Evolutionary conservation across 345 rosid genomes (phyloP).

Genomic region (Bretschneidera sinensis): DNA sequence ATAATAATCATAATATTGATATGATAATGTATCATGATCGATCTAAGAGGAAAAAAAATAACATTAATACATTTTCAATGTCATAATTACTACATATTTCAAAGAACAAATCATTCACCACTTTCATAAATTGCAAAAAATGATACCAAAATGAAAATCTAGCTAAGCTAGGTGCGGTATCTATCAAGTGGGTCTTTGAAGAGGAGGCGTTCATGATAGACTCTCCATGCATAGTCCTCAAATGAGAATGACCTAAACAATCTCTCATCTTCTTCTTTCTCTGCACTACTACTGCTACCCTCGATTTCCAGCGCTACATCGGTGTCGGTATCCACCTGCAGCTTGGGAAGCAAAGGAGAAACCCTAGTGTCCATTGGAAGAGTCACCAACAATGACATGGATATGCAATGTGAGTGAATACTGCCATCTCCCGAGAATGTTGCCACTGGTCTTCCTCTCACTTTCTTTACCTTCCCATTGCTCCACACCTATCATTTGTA

Average conservation of each 20-base stretch:
- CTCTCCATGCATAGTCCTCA: conserved; percentile 85
- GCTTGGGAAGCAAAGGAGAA: conserved; percentile 36
- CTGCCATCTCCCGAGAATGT: conserved; percentile 27
- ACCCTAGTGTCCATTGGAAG: conserved; percentile 50
- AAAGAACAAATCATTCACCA: no score
- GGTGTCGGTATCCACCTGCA: conserved; percentile 2
- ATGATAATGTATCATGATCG: no score
- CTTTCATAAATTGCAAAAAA: no score
- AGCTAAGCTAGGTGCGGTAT: conserved; percentile 41
- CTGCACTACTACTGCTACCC: background rate
- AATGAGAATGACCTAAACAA: conserved; percentile 51
- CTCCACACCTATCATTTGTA: conserved; percentile 87
- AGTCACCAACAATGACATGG: conserved; percentile 60
- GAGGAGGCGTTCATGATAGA: conserved; percentile 53
- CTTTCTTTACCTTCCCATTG: conserved; percentile 69
- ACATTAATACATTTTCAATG: no score
- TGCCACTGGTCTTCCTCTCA: conserved; percentile 50
- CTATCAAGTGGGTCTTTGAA: conserved; percentile 67
- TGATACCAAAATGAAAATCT: no score
- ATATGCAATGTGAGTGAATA: conserved; percentile 21
- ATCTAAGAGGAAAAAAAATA: no score
- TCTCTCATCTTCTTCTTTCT: conserved; percentile 18
- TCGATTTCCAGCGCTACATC: conserved; percentile 21
- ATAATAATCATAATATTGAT: no score
- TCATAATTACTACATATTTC: no score